Base-by-base conservation (phyloP, 495 filamentous ascomycete genomes). In the Aspergillus haitiensis region DNA sequence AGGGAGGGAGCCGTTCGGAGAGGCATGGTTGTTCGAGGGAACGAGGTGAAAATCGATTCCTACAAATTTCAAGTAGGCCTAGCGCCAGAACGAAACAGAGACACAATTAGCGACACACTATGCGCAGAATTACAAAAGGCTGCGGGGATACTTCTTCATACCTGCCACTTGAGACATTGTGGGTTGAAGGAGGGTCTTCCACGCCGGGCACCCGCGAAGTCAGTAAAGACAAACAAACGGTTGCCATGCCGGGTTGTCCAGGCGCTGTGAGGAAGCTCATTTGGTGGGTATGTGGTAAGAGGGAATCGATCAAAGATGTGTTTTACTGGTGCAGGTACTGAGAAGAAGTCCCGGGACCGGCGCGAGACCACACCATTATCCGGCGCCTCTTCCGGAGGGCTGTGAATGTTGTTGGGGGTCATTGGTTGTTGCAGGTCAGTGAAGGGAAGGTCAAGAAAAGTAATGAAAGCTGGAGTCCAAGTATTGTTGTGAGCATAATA, bases 161-260 rank as follows among this genome's bases (percentile, higher is more conserved):
- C 93, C 88, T 97, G 94, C 92, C 92, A 97, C 75, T 93, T 97
- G 62, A 98, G 79, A 80, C 94, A 98, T 64, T 84, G 84, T 4
- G 94, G 94, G 74, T 98, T 97, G 77, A 90, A 97, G 51, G 89
- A 93, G 18, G 92, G 91, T 27, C 78, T 71, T 11, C 86, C 88
- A 35, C 67, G 64, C 31, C 71, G 67, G 18, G 87, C 91, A 60
- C 86, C 88, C 31, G 79, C 73, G 1, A 85, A 81, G 11, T 84
- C 84, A 51, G 82, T 82, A 72, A 97, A 98, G 35, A 96, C 77
- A 68, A 92, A 93, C 13, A 98, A 78, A 36, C 83, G 82, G 61
- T 88, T 78, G 56, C 77, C 67, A n/a, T 76, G 62, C 35, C 74
- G 72, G 27, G 72, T 56, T 21, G 66, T 63, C 16, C 84, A 85